Percentiles rank a stretch among this genome's conserved stretches.
Evolutionary conservation across 495 filamentous ascomycete genomes (phyloP).

Genomic region (Pseudomonodictys pantanalensis): DNA sequence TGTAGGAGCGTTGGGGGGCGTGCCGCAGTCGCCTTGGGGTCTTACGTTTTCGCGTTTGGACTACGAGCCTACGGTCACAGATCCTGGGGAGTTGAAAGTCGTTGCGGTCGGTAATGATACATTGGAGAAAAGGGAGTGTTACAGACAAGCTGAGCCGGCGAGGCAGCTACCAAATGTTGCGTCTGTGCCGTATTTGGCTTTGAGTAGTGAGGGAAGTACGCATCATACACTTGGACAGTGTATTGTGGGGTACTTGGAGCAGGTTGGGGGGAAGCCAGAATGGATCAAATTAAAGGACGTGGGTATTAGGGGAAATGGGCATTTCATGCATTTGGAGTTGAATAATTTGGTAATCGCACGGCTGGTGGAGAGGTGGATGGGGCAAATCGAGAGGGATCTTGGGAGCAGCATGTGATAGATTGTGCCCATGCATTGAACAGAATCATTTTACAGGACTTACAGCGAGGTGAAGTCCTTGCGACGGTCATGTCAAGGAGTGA

Average conservation of each 20-base stretch:
- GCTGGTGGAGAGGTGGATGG: background rate
- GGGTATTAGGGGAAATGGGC: background rate
- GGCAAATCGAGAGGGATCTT: too few relatives aligned
- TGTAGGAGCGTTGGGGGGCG: background rate
- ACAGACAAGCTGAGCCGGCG: background rate
- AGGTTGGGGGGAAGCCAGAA: background rate
- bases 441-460: too few relatives aligned
- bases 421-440: too few relatives aligned
- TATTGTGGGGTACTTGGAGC: background rate
- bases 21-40: background rate
- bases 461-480: too few relatives aligned
- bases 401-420: too few relatives aligned
- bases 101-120: background rate
- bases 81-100: background rate
- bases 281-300: background rate
- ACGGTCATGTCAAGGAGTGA: too few relatives aligned
- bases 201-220: background rate
- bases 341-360: background rate
- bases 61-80: background rate
- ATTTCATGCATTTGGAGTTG: background rate
- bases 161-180: background rate
- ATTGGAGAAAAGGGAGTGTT: background rate
- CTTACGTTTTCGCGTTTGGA: background rate
- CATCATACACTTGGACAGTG: background rate
- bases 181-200: background rate